Evolutionary conservation across 2,329 filamentous ascomycete species (phyloP).

Genomic region (Epichloe gansuensis): DNA sequence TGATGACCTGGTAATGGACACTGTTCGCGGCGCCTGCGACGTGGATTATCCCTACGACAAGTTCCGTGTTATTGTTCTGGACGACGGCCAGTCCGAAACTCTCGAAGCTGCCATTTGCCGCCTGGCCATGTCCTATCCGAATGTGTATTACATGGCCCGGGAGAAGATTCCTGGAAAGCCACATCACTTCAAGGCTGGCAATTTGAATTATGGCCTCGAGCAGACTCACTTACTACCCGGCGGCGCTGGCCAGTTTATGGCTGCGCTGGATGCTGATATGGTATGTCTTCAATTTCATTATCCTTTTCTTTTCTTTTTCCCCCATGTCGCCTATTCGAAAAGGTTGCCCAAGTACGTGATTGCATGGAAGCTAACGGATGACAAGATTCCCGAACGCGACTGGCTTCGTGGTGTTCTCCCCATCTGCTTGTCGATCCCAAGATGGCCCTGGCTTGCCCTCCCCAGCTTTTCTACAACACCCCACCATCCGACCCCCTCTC

Average conservation of each 20-base stretch:
- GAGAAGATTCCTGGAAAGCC: constrained; percentile 35
- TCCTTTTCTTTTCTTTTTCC: background rate
- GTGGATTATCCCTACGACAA: constrained; percentile 41
- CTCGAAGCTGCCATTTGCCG: constrained; percentile 28
- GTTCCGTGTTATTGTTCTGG: constrained; percentile 42
- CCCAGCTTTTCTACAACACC: constrained; percentile 52
- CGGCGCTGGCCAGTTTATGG: constrained; percentile 45
- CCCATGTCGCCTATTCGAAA: background rate
- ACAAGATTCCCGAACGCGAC: constrained; percentile 44
- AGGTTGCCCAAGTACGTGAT: background rate
- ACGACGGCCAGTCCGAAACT: constrained; percentile 37
- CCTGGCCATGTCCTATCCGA: constrained; percentile 29
- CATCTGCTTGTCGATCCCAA: constrained; percentile 45
- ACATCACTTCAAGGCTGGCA: constrained; percentile 52
- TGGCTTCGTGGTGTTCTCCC: constrained; percentile 47
- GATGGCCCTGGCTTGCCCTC: constrained; percentile 47
- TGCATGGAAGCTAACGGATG: background rate
- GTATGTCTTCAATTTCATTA: constrained; percentile 14
- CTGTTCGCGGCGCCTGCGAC: constrained; percentile 40
- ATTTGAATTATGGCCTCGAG: constrained; percentile 48
- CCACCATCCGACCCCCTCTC: constrained; percentile 45
- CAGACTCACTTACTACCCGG: constrained; percentile 37
- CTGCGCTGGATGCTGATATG: constrained; percentile 57
- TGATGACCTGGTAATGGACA: constrained; percentile 43
- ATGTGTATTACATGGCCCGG: constrained; percentile 41